phyloP scores from a whole-genome alignment of 345 rosid species.

The Eucalyptus curtisii region DNA sequence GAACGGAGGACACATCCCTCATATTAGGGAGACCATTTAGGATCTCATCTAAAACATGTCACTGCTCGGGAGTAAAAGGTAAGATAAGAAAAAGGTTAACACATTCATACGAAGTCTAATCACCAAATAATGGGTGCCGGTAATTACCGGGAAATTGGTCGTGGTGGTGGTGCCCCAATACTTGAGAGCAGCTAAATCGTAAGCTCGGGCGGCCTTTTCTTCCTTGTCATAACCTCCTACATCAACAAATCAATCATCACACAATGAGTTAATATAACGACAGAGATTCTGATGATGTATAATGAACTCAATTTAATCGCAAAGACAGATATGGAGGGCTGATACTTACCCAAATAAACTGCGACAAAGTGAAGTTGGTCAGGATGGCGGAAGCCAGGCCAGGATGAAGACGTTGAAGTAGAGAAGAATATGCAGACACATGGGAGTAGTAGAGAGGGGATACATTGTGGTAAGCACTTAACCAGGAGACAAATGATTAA shows the following conservation, averaged over 20 bases:
- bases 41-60: background rate
- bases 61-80: background rate
- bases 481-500: background rate
- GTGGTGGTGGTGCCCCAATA: constrained; percentile 94
- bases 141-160: constrained; percentile 71
- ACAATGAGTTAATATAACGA: background rate
- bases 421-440: background rate
- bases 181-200: constrained; percentile 87
- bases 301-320: background rate
- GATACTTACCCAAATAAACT: constrained; percentile 78
- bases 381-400: constrained; percentile 1
- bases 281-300: background rate
- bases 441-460: background rate
- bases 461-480: background rate
- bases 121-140: background rate
- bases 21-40: constrained; percentile 4
- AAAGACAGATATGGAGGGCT: background rate
- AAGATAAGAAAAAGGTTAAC: background rate
- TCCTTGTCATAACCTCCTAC: constrained; percentile 95
- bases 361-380: constrained; percentile 1
- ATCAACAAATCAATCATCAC: background rate
- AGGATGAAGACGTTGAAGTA: background rate
- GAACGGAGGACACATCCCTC: constrained; percentile 7
- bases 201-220: constrained; percentile 94
- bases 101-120: background rate